phyloP scores from a whole-genome alignment of 352 stramenopile species.

The Phytophthora sansomeana region DNA sequence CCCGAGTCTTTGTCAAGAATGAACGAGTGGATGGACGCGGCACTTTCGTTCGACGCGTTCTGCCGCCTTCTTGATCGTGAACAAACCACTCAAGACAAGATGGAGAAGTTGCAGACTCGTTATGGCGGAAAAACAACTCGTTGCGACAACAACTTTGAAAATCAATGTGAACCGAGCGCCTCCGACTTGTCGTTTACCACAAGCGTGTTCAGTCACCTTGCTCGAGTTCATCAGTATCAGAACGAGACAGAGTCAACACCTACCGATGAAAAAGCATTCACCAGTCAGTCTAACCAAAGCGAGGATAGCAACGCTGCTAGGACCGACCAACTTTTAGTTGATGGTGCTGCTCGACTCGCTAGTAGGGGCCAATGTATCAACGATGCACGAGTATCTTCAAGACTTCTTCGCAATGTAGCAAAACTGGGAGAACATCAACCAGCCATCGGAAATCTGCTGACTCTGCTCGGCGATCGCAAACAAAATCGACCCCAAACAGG shows the following conservation, averaged over 20 bases:
- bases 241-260: neutral
- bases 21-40: constrained; percentile 38
- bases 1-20: constrained; percentile 32
- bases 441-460: constrained; percentile 43
- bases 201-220: constrained; percentile 16
- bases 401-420: constrained; percentile 31
- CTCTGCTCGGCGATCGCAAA: constrained; percentile 20
- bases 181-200: neutral
- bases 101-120: constrained; percentile 33
- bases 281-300: constrained; percentile 22
- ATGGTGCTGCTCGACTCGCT: constrained; percentile 16
- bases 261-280: neutral
- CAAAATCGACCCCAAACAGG: constrained; percentile 6
- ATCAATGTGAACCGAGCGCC: neutral
- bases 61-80: constrained; percentile 35
- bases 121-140: constrained; percentile 5
- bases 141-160: neutral
- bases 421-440: constrained; percentile 42
- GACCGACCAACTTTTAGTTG: constrained; percentile 13
- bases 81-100: constrained; percentile 38
- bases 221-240: constrained; percentile 21
- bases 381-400: constrained; percentile 13
- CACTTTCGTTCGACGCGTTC: constrained; percentile 40
- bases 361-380: constrained; percentile 1
- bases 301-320: constrained; percentile 11